Evolutionary conservation across 768 basidiomycete species (phyloP), one percentile per base, ranked within the genome.

Genomic region (Panellus pusillus): DNA sequence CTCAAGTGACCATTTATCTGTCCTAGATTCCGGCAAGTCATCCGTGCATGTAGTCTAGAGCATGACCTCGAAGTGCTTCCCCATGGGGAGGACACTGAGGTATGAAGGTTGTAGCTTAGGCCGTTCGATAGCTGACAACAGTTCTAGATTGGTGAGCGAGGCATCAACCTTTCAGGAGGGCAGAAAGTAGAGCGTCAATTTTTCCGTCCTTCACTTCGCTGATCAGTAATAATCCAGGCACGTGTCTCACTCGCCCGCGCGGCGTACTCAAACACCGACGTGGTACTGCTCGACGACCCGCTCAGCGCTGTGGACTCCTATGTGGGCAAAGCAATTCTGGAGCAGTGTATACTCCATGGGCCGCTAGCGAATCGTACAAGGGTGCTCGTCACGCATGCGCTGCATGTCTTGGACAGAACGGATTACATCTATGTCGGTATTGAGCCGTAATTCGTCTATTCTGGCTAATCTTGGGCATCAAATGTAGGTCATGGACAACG

Each of bases 271-370:
- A 70, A 77, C 1, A 77, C 86, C 1, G 86, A 91, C 54, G 78
- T 92, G 50, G 82, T 89, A 44, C 77, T 92, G 9, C 76, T 92
- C 31, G 89, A 93, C 63, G 91, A 93, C 65, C 86, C 90, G n/a
- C 77, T 93, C 27, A 82, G 83, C 31, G 89, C 90, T 2, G 83
- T 91, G 11, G 89, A 91, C 58, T 80, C 87, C 1, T 82, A 88
- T 60, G 89, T 91, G 6, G 84, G 86, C 11, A 82, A 83, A 61
- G 73, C 74, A 28, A 79, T 88, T 46, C 61, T 88, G 6, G 80
- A 87, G 27, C 72, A 85, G 44, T 87, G 85, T 61, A 63, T 89
- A 9, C 66, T 80, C 17, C 66, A 65, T 29, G 79, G 83, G 0
- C 81, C 83, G 4, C 66, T 84, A 15, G 72, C 76, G 0, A 64